Conservation (phyloP, 2,329 filamentous ascomycete genomes). For the Fusarium heterosporum region DNA sequence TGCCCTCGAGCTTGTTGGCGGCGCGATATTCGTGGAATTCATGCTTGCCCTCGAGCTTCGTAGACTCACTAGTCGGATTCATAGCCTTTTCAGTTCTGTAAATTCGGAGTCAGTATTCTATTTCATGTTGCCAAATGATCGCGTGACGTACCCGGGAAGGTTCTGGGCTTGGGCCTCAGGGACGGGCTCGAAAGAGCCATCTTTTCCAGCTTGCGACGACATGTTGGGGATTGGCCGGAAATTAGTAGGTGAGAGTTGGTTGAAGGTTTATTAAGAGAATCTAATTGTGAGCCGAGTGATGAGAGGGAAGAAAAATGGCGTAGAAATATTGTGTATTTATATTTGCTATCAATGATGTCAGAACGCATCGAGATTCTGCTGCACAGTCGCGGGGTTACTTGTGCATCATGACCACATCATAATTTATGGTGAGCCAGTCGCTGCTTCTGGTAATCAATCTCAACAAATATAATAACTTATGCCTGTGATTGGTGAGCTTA, state of each 20-base stretch:
- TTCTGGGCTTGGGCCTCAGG: conserved; percentile 52
- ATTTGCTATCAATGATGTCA: conserved; percentile 25
- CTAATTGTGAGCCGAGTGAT: neutral
- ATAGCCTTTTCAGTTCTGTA: conserved; percentile 53
- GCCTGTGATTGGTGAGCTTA: no score
- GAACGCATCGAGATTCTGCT: conserved; percentile 16
- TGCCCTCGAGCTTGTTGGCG: conserved; percentile 61
- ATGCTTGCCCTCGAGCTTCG: conserved; percentile 55
- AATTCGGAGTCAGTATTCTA: fast-evolving
- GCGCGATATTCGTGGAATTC: conserved; percentile 55
- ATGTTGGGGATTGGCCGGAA: conserved; percentile 1
- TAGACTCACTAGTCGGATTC: conserved; percentile 55
- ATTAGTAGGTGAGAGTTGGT: neutral
- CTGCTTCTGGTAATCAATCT: neutral
- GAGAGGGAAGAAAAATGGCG: neutral
- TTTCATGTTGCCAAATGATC: neutral
- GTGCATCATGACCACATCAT: conserved; percentile 32
- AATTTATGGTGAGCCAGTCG: neutral
- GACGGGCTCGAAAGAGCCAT: conserved; percentile 52
- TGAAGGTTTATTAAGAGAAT: neutral
- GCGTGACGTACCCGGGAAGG: conserved; percentile 51
- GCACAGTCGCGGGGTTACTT: conserved; percentile 6
- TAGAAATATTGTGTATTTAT: neutral
- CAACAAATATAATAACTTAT: neutral
- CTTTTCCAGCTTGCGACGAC: conserved; percentile 40